Evolutionary conservation across 805 yeast genomes (phyloP).

Genomic region (Ogataea henricii): DNA sequence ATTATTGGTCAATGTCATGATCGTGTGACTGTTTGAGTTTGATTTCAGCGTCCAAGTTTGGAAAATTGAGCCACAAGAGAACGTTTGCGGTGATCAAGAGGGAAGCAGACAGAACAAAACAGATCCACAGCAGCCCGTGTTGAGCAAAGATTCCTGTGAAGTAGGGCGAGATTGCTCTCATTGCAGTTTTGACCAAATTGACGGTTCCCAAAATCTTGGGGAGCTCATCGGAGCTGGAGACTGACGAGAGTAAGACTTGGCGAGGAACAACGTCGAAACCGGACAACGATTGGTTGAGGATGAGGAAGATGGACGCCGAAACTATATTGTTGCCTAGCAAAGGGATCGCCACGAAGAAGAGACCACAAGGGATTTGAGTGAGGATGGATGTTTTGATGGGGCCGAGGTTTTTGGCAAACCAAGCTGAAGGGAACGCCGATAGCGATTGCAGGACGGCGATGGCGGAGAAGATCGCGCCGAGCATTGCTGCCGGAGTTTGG

Average conservation of each 20-base stretch:
- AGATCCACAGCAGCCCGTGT: conserved; percentile 44
- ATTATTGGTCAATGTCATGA: conserved; percentile 10
- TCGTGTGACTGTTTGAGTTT: conserved; percentile 18
- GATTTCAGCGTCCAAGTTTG: conserved; percentile 39
- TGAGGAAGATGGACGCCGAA: conserved; percentile 51
- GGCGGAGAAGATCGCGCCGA: conserved; percentile 69
- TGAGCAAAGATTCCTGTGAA: conserved; percentile 77
- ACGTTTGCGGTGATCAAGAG: conserved; percentile 52
- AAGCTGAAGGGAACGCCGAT: conserved; percentile 77
- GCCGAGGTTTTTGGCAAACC: conserved; percentile 65
- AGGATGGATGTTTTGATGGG: conserved; percentile 75
- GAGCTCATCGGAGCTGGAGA: conserved; percentile 62
- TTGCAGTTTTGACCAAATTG: conserved; percentile 82
- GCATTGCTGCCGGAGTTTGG: conserved; percentile 49
- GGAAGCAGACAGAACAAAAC: conserved; percentile 55
- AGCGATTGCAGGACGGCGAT: conserved; percentile 64
- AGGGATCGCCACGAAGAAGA: conserved; percentile 59
- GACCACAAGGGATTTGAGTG: conserved; percentile 78
- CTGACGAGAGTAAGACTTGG: conserved; percentile 71
- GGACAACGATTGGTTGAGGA: conserved; percentile 60
- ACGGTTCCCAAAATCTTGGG: conserved; percentile 83
- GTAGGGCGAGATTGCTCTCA: conserved; percentile 78
- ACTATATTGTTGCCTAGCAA: conserved; percentile 37
- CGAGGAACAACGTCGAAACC: conserved; percentile 94
- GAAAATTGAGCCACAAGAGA: conserved; percentile 45